A percentile compares a stretch with the other conserved stretches of the same genome.
These are phyloP conservation scores for Meredithiella fracta DNA, from an alignment of 2,329 filamentous ascomycete species.

Conservation along the genomic window DNA sequence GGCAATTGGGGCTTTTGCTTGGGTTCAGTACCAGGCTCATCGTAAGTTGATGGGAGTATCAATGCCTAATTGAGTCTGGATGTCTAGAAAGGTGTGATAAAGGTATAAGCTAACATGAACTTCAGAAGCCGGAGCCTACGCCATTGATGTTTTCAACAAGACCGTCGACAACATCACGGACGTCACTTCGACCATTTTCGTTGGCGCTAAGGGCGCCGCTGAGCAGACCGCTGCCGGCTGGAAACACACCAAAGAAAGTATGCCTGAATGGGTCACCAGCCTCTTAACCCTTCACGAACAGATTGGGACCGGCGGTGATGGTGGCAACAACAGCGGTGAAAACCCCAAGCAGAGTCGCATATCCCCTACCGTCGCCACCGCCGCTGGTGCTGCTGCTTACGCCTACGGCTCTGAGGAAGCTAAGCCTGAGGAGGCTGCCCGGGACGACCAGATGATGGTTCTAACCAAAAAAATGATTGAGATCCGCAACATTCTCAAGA, in stretches of 20 bases:
- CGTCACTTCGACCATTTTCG: slow-evolving; percentile 54
- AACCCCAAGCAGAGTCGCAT: slow-evolving; percentile 44
- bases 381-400: slow-evolving; percentile 51
- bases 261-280: slow-evolving; percentile 63
- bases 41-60: slow-evolving; percentile 36
- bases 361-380: slow-evolving; percentile 46
- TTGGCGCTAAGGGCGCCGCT: slow-evolving; percentile 56
- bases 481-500: slow-evolving; percentile 79
- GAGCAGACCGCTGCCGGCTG: slow-evolving; percentile 67
- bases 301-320: slow-evolving; percentile 33
- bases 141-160: slow-evolving; percentile 50
- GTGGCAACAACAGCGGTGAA: slow-evolving; percentile 30
- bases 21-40: slow-evolving; percentile 88
- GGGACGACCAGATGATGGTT: slow-evolving; percentile 98
- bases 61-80: not conserved
- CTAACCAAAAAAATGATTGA: slow-evolving; percentile 99
- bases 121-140: slow-evolving; percentile 33
- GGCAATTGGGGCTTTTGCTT: slow-evolving; percentile 72
- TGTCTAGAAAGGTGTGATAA: not conserved
- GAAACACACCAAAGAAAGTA: slow-evolving; percentile 63
- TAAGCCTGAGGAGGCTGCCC: slow-evolving; percentile 47
- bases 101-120: not conserved
- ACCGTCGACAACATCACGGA: slow-evolving; percentile 55
- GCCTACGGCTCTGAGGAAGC: slow-evolving; percentile 55
- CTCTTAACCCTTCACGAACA: slow-evolving; percentile 48